Percentiles rank a stretch among this genome's conserved stretches.
Conservation (phyloP, 2,329 filamentous ascomycete species). For the Neoascochyta sp. region DNA sequence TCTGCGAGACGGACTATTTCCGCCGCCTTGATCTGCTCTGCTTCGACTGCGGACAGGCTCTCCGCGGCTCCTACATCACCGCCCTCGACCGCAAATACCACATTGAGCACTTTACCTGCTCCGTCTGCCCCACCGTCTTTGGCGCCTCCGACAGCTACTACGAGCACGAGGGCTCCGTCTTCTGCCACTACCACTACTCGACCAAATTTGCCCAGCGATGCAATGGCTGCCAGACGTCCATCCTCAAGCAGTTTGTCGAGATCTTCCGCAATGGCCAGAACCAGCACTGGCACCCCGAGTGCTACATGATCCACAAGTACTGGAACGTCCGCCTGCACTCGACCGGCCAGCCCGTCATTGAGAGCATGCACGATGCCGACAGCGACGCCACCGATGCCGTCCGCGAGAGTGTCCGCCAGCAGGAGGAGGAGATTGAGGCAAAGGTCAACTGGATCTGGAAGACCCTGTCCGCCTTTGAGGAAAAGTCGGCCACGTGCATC, state of each 20-base stretch:
- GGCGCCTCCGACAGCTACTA: slow-evolving; percentile 98
- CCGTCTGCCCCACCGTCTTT: slow-evolving; percentile 94
- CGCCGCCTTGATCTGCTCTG: slow-evolving; percentile 85
- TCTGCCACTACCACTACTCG: slow-evolving; percentile 98
- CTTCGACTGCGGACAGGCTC: slow-evolving; percentile 83
- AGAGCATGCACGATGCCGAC: slow-evolving; percentile 38
- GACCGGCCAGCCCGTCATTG: slow-evolving; percentile 39
- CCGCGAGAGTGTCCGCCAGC: slow-evolving; percentile 71
- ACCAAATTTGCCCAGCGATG: slow-evolving; percentile 95
- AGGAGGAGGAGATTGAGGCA: slow-evolving; percentile 93
- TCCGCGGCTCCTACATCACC: slow-evolving; percentile 96
- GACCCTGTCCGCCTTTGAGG: slow-evolving; percentile 92
- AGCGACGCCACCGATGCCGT: slow-evolving; percentile 62
- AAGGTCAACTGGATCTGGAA: slow-evolving; percentile 99
- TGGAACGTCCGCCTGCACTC: slow-evolving; percentile 85
- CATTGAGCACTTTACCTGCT: slow-evolving; percentile 98
- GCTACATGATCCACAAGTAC: slow-evolving; percentile 99
- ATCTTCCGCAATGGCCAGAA: slow-evolving; percentile 98
- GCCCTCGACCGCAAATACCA: slow-evolving; percentile 94
- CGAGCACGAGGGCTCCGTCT: slow-evolving; percentile 93
- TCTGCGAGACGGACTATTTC: slow-evolving; percentile 98
- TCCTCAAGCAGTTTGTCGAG: slow-evolving; percentile 98
- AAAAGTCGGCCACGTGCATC: slow-evolving; percentile 95
- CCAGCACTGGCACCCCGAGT: slow-evolving; percentile 99
- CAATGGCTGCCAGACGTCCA: slow-evolving; percentile 94